Evolutionary conservation across 2,329 filamentous ascomycete species (phyloP).

Genomic region (Cladosporium halotolerans): DNA sequence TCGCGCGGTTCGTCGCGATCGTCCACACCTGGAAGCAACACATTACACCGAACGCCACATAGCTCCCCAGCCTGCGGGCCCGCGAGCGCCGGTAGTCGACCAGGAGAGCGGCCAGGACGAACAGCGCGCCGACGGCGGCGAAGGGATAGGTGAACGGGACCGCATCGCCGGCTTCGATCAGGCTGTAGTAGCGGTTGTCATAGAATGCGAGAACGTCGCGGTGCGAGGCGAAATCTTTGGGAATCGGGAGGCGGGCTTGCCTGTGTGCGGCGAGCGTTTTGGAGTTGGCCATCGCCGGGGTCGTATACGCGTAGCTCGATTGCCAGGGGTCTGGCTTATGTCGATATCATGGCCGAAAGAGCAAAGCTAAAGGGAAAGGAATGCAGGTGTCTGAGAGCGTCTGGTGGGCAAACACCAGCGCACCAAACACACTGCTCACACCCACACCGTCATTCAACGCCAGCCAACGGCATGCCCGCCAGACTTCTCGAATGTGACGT

Average conservation of each 20-base stretch:
- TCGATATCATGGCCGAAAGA: no score
- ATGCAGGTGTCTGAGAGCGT: background rate
- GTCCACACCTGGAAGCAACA: slow-evolving; percentile 39
- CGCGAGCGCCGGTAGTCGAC: slow-evolving; percentile 41
- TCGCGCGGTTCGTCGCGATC: slow-evolving; percentile 41
- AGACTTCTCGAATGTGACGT: slow-evolving; percentile 6
- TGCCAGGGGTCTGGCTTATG: no score
- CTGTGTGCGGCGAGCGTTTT: background rate
- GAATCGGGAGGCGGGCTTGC: background rate
- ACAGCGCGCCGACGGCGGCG: slow-evolving; percentile 32
- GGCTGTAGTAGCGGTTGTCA: slow-evolving; percentile 34
- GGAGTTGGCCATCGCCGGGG: background rate
- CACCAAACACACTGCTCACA: background rate
- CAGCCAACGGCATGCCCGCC: slow-evolving; percentile 1
- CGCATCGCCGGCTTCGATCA: slow-evolving; percentile 34
- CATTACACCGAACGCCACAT: slow-evolving; percentile 40
- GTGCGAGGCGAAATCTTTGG: background rate
- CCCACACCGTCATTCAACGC: slow-evolving; percentile 2
- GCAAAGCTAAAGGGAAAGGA: background rate
- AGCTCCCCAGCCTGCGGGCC: slow-evolving; percentile 37
- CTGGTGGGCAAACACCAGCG: background rate
- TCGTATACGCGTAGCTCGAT: no score
- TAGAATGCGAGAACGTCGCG: slow-evolving; percentile 21
- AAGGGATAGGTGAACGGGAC: slow-evolving; percentile 42
- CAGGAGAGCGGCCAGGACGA: slow-evolving; percentile 46